A percentile compares a stretch with the other conserved stretches of the same genome.
Evolutionary conservation across 106 monocot genomes (phyloP).

Genomic region (Phalaenopsis equestris): DNA sequence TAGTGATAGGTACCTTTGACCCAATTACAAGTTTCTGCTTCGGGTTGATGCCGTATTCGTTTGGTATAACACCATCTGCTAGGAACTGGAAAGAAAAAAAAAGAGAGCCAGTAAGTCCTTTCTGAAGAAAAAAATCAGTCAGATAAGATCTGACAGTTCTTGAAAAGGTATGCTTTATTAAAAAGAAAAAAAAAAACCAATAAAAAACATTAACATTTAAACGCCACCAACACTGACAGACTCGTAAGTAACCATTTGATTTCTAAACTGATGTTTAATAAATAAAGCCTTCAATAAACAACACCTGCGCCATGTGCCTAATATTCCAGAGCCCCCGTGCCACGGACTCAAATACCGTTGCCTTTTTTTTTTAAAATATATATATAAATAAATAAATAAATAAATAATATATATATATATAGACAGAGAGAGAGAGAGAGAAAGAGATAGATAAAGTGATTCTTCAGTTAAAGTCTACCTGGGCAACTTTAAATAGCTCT

Average conservation of each 20-base stretch:
- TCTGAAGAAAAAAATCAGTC: neutral
- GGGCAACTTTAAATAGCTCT: constrained; percentile 86
- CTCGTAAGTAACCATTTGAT: neutral
- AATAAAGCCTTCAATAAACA: neutral
- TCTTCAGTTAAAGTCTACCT: constrained; percentile 31
- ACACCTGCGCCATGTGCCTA: no score
- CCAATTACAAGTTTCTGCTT: constrained; percentile 96
- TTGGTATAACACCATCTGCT: constrained; percentile 98
- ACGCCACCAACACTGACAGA: neutral
- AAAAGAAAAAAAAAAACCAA: neutral
- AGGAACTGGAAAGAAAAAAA: constrained; percentile 49
- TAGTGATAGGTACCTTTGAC: constrained; percentile 58
- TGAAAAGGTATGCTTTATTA: neutral
- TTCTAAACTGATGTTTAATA: neutral
- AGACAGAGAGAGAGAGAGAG: neutral
- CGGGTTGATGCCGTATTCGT: constrained; percentile 96
- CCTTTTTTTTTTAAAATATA: neutral
- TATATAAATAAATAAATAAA: no score
- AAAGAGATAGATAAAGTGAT: neutral
- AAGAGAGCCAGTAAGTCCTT: neutral
- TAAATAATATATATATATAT: no score
- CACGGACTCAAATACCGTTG: no score
- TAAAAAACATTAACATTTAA: neutral
- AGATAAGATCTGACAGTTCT: neutral
- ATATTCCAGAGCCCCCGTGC: no score